Conservation (phyloP, 139 green algal species). For the Marvania coccoides region DNA sequence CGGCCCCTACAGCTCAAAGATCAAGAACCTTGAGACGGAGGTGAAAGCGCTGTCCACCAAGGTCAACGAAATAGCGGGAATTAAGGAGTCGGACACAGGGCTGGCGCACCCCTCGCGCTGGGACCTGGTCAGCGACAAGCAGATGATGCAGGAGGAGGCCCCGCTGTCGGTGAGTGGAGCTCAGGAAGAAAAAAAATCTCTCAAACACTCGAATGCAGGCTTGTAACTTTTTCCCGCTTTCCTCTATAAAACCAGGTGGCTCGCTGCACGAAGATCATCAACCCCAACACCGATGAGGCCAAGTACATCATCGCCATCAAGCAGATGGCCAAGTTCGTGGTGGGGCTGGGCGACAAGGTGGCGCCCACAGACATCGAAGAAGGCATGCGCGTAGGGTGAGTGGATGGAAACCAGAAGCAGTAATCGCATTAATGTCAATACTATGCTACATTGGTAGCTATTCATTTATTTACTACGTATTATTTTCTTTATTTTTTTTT, state of each 20-base stretch:
- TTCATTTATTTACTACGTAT: background rate
- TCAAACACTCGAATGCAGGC: background rate
- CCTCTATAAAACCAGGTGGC: constrained; percentile 50
- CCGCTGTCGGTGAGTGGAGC: constrained; percentile 62
- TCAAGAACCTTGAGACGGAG: constrained; percentile 58
- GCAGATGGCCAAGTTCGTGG: constrained; percentile 99
- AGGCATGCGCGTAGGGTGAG: constrained; percentile 94
- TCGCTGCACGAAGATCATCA: constrained; percentile 99
- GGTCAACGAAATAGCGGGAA: constrained; percentile 35
- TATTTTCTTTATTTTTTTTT: background rate
- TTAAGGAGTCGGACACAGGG: constrained; percentile 82
- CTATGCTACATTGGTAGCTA: no score
- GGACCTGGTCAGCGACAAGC: constrained; percentile 99
- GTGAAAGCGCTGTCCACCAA: constrained; percentile 37
- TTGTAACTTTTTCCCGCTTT: constrained; percentile 2
- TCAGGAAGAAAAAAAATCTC: constrained; percentile 1
- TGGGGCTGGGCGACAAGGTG: constrained; percentile 94
- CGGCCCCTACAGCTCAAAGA: constrained; percentile 78
- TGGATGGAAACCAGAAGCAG: no score
- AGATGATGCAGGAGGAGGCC: constrained; percentile 97
- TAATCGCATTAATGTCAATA: no score
- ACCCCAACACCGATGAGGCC: constrained; percentile 91
- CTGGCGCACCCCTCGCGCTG: constrained; percentile 92
- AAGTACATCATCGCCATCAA: constrained; percentile 99
- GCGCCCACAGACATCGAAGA: constrained; percentile 98